Evolutionary conservation across 2,329 filamentous ascomycete genomes (phyloP).

Genomic region (Xenoacremonium recifei): DNA sequence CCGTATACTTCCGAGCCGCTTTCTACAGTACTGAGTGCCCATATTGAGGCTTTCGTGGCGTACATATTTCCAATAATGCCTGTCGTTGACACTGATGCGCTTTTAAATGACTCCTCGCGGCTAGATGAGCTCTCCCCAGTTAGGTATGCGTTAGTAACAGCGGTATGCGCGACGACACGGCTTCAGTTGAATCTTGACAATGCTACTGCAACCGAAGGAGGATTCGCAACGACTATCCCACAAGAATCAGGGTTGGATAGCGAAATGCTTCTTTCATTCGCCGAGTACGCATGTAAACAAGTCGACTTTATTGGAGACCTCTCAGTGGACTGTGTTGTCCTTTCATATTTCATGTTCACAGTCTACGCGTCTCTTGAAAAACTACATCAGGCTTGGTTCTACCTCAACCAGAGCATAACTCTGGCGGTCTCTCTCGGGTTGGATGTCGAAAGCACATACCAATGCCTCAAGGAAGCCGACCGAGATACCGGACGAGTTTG

Average conservation of each 20-base stretch:
- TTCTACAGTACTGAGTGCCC: neutral
- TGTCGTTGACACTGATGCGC: neutral
- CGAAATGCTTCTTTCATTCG: neutral
- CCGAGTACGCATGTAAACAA: conserved; percentile 1
- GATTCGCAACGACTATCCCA: neutral
- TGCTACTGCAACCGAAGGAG: neutral
- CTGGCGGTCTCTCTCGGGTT: conserved; percentile 15
- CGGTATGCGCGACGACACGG: neutral
- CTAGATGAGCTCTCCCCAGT: neutral
- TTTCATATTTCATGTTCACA: conserved; percentile 21
- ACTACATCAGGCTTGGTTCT: conserved; percentile 20
- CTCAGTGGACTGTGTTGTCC: conserved; percentile 17
- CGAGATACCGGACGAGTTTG: conserved; percentile 17
- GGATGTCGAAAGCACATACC: conserved; percentile 13
- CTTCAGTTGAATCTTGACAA: neutral
- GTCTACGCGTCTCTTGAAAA: conserved; percentile 20
- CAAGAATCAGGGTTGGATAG: neutral
- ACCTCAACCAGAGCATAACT: conserved; percentile 20
- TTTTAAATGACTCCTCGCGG: neutral
- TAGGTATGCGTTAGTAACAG: neutral
- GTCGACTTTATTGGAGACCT: conserved; percentile 15
- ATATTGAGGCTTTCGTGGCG: neutral
- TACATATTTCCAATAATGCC: neutral
- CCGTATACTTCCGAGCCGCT: neutral
- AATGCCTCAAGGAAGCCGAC: conserved; percentile 9